These are phyloP conservation scores for Wickerhamomyces canadensis DNA, from an alignment of 805 yeast genomes.

Conservation along the genomic window DNA sequence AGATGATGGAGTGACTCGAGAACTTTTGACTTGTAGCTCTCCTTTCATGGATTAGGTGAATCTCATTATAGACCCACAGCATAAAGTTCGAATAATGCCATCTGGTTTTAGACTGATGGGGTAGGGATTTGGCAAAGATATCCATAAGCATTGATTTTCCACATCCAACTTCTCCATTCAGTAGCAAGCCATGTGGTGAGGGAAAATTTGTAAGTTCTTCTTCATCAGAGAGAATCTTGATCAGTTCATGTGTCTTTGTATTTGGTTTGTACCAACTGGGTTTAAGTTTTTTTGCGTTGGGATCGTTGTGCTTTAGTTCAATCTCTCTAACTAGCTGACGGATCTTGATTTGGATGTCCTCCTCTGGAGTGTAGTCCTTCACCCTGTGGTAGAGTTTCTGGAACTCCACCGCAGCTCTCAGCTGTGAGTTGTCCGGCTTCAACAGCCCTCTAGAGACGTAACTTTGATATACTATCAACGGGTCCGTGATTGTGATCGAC, in stretches of 20 bases:
- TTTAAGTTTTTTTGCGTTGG: background rate
- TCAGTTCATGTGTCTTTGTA: constrained; percentile 31
- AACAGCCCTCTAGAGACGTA: constrained; percentile 47
- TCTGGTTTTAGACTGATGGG: constrained; percentile 56
- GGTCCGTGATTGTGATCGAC: constrained; percentile 52
- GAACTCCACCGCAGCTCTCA: constrained; percentile 56
- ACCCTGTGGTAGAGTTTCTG: constrained; percentile 55
- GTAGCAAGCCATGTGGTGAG: constrained; percentile 59
- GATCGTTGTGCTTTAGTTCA: constrained; percentile 16
- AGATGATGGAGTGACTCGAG: constrained; percentile 23
- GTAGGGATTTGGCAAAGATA: constrained; percentile 60
- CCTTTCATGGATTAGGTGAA: constrained; percentile 47
- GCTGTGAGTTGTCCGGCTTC: constrained; percentile 50
- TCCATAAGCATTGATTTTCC: constrained; percentile 75
- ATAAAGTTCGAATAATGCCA: constrained; percentile 72
- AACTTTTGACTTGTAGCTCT: constrained; percentile 30
- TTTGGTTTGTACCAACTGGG: constrained; percentile 8
- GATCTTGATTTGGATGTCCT: constrained; percentile 14
- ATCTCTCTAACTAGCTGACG: constrained; percentile 27
- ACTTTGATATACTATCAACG: constrained; percentile 49
- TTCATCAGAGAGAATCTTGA: constrained; percentile 51
- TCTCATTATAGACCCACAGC: constrained; percentile 59
- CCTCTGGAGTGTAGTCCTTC: constrained; percentile 48
- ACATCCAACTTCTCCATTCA: constrained; percentile 67
- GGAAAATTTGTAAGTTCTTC: constrained; percentile 49